Percentiles rank a stretch among this genome's conserved stretches.
phyloP scores from a whole-genome alignment of 148 eudicot species.

The Salicornia ramosissima region DNA sequence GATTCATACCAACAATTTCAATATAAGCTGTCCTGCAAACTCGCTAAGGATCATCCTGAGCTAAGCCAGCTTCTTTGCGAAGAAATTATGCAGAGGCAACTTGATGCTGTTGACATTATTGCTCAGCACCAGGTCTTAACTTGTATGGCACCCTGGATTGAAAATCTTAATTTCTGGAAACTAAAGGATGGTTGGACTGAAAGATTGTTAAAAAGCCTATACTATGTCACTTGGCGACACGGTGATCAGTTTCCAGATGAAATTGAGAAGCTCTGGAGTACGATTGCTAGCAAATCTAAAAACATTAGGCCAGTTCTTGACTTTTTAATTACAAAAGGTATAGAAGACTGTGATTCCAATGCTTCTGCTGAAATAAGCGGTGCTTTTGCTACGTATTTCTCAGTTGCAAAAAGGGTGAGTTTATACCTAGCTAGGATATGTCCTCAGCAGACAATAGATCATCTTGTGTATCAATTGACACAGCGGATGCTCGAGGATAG shows the following conservation, averaged over 20 bases:
- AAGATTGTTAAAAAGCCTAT: conserved; percentile 80
- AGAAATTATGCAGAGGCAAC: conserved; percentile 99
- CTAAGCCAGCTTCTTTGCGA: conserved; percentile 97
- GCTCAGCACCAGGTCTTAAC: conserved; percentile 98
- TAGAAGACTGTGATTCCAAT: conserved; percentile 98
- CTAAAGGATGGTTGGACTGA: conserved; percentile 99
- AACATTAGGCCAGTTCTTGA: conserved; percentile 97
- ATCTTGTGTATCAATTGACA: conserved; percentile 86
- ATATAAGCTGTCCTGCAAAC: conserved; percentile 96
- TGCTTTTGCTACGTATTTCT: conserved; percentile 95
- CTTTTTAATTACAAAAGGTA: conserved; percentile 92
- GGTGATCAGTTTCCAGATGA: conserved; percentile 99
- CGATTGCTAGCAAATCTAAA: conserved; percentile 92
- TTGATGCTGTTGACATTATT: conserved; percentile 98
- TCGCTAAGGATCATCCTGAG: conserved; percentile 98
- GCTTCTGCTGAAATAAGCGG: conserved; percentile 99
- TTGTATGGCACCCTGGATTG: conserved; percentile 99
- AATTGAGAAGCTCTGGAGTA: conserved; percentile 99
- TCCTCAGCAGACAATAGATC: conserved; percentile 95
- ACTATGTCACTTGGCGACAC: conserved; percentile 97
- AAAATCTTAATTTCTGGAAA: conserved; percentile 96
- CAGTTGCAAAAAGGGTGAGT: conserved; percentile 96
- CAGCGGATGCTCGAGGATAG: conserved; percentile 94
- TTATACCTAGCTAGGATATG: conserved; percentile 94
- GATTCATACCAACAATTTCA: conserved; percentile 99